A percentile compares a stretch with the other conserved stretches of the same genome.
Conservation (phyloP, 306 rosid genomes). For the Begonia loranthoides region DNA sequence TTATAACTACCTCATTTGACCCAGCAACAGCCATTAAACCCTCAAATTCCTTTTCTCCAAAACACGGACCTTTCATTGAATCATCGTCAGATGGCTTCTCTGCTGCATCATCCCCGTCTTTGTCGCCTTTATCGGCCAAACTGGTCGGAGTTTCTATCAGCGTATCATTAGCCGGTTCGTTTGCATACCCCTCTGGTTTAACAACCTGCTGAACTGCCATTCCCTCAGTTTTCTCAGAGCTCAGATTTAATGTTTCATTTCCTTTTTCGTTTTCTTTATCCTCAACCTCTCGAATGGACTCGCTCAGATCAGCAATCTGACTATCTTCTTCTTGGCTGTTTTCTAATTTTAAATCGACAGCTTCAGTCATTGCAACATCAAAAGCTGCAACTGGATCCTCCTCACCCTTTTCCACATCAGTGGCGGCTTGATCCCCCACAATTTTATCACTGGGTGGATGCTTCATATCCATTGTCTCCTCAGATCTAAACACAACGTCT, state of each 20-base stretch:
- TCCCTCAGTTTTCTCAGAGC: conserved; percentile 2
- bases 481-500: conserved; percentile 12
- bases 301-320: conserved; percentile 17
- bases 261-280: conserved; percentile 25
- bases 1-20: conserved; percentile 96
- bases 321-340: conserved; percentile 18
- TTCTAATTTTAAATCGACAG: conserved; percentile 16
- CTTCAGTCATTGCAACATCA: conserved; percentile 19
- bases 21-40: conserved; percentile 81
- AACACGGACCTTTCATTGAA: conserved; percentile 40
- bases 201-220: conserved; percentile 13
- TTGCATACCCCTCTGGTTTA: conserved; percentile 21
- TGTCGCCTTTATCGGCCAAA: conserved; percentile 12
- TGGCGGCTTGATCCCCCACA: conserved; percentile 18
- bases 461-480: conserved; percentile 27
- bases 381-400: conserved; percentile 26
- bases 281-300: conserved; percentile 39
- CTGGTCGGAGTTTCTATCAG: conserved; percentile 11
- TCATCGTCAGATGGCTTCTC: conserved; percentile 37
- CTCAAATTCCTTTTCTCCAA: conserved; percentile 67
- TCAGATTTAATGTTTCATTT: background rate
- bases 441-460: conserved; percentile 26
- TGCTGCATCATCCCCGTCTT: conserved; percentile 16
- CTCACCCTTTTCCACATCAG: conserved; percentile 23
- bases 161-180: conserved; percentile 11